Percentiles rank a stretch among this genome's conserved stretches.
phyloP scores from a whole-genome alignment of 805 yeast genomes.

The Clavispora santaluciae region DNA sequence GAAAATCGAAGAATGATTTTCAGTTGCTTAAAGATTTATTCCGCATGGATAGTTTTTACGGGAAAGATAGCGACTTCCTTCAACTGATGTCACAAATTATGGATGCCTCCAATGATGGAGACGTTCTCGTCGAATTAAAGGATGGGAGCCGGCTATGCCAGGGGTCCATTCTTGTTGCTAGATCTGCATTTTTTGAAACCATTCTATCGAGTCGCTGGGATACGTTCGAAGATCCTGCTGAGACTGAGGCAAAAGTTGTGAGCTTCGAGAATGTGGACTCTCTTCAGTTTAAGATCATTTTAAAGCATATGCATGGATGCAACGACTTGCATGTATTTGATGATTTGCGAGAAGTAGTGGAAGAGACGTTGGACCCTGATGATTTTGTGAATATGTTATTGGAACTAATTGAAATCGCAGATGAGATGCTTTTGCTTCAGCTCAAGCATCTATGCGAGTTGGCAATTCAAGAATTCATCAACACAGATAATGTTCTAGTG shows the following conservation, averaged over 20 bases:
- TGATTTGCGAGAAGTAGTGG: slow-evolving; percentile 6
- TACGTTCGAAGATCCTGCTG: background rate
- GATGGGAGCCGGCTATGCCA: slow-evolving; percentile 47
- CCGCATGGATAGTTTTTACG: slow-evolving; percentile 11
- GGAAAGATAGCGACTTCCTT: slow-evolving; percentile 7
- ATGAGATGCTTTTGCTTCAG: slow-evolving; percentile 56
- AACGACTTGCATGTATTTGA: slow-evolving; percentile 39
- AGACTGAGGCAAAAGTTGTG: slow-evolving; percentile 16
- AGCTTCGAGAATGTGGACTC: slow-evolving; percentile 41
- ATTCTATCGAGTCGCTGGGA: slow-evolving; percentile 55
- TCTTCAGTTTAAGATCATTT: slow-evolving; percentile 43
- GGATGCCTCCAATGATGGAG: slow-evolving; percentile 23
- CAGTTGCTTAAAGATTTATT: slow-evolving; percentile 17
- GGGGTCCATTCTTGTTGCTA: slow-evolving; percentile 46
- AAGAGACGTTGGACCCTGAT: slow-evolving; percentile 16
- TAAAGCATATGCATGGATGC: slow-evolving; percentile 56
- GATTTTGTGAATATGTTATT: slow-evolving; percentile 51
- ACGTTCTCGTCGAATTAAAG: slow-evolving; percentile 41
- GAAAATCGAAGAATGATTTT: slow-evolving; percentile 24
- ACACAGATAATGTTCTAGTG: slow-evolving; percentile 54
- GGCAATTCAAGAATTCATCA: slow-evolving; percentile 50
- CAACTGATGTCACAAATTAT: slow-evolving; percentile 6
- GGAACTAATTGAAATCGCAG: slow-evolving; percentile 56
- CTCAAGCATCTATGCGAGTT: slow-evolving; percentile 60
- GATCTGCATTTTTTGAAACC: slow-evolving; percentile 63